Evolutionary conservation across 768 basidiomycete genomes (phyloP).

Genomic region (Gymnopilus dilepis): DNA sequence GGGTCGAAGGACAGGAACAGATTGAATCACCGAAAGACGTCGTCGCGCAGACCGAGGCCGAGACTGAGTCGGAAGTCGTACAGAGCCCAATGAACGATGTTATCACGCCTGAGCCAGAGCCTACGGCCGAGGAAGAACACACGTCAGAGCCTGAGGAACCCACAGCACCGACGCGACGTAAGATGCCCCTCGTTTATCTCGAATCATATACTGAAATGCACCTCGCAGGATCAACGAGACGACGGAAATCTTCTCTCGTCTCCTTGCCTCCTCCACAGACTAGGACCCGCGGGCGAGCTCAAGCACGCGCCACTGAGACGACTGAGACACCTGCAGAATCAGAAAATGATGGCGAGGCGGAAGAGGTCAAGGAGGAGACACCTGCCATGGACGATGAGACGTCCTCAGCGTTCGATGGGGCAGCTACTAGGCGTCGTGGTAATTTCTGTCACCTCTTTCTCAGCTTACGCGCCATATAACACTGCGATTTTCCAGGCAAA

Average conservation of each 20-base stretch:
- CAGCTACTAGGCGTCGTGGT: conserved; percentile 35
- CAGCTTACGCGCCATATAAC: background rate
- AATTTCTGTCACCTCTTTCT: background rate
- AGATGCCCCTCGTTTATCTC: conserved; percentile 20
- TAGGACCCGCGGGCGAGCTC: conserved; percentile 35
- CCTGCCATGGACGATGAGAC: conserved; percentile 36
- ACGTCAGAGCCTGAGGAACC: conserved; percentile 28
- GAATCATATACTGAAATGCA: background rate
- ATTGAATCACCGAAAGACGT: conserved; percentile 6
- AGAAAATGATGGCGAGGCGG: conserved; percentile 33
- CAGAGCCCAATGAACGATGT: conserved; percentile 16
- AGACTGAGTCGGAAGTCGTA: conserved; percentile 20
- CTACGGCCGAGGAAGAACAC: conserved; percentile 15
- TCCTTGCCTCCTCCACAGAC: conserved; percentile 34
- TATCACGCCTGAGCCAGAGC: conserved; percentile 11
- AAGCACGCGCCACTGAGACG: conserved; percentile 32
- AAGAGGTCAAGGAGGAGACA: conserved; percentile 31
- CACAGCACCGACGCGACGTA: conserved; percentile 37
- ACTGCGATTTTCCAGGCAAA: conserved; percentile 53
- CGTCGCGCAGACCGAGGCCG: conserved; percentile 6
- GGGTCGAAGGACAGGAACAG: conserved; percentile 19
- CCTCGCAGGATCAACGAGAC: conserved; percentile 43
- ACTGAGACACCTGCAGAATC: conserved; percentile 28
- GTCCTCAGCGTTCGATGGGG: conserved; percentile 36
- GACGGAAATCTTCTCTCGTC: conserved; percentile 42